Percentiles rank a stretch among this genome's conserved stretches.
These are phyloP conservation scores for Cladosporium sp. DNA, from an alignment of 2,329 filamentous ascomycete genomes.

Conservation along the genomic window DNA sequence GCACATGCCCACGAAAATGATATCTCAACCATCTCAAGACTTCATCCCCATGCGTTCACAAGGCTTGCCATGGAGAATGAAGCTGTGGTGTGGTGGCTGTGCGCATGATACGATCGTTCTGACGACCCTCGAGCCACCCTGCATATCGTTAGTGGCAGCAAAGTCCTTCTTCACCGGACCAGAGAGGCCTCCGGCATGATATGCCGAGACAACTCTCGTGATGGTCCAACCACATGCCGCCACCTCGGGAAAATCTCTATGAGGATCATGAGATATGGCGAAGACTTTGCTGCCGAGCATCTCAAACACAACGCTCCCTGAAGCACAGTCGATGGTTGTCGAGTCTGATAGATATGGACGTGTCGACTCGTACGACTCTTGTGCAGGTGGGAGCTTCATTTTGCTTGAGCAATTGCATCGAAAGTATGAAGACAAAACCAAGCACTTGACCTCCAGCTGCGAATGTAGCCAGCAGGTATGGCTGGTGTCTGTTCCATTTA, in stretches of 20 bases:
- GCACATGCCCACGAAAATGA: not conserved
- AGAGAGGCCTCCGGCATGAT: not conserved
- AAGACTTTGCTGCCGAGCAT: not conserved
- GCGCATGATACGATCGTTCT: conserved; percentile 5
- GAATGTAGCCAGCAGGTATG: not conserved
- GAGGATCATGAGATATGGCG: not conserved
- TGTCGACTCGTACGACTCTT: not conserved
- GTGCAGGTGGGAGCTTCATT: not conserved
- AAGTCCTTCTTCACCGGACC: conserved; percentile 2
- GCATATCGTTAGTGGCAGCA: conserved; percentile 7
- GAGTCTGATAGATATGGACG: not conserved
- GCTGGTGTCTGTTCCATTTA: not conserved
- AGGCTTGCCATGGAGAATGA: not conserved
- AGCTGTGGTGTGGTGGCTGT: conserved; percentile 3
- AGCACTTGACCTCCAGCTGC: not conserved
- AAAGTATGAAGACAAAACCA: not conserved
- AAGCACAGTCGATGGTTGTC: not conserved
- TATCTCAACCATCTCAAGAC: not conserved
- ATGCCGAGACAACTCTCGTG: not conserved
- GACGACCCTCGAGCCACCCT: conserved; percentile 4
- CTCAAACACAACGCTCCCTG: not conserved
- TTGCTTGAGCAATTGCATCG: not conserved
- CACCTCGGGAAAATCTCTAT: not conserved
- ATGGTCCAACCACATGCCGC: not conserved
- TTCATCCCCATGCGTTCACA: not conserved